Evolutionary conservation across 768 basidiomycete genomes (phyloP).

Genomic region (Tylopilus intermedius): DNA sequence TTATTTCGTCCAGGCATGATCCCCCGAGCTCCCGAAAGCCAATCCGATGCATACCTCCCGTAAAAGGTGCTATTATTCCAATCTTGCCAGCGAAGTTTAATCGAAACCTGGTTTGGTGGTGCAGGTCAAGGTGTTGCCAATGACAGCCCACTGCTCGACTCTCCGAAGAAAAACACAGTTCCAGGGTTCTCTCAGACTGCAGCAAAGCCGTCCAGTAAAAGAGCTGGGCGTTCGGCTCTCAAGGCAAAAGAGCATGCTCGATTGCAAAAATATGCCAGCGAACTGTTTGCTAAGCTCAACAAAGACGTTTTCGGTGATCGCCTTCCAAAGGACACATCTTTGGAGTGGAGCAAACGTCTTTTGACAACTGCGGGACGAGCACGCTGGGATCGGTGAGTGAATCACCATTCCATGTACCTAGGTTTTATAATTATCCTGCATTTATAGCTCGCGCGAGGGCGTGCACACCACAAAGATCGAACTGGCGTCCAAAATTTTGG

Average conservation of each 20-base stretch:
- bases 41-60: conserved; percentile 21
- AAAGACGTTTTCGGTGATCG: conserved; percentile 47
- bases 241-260: conserved; percentile 40
- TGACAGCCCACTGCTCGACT: conserved; percentile 6
- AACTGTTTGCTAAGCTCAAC: conserved; percentile 62
- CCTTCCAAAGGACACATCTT: conserved; percentile 49
- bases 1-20: conserved; percentile 36
- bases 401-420: neutral
- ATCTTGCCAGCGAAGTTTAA: neutral
- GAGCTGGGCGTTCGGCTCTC: conserved; percentile 25
- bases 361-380: conserved; percentile 69
- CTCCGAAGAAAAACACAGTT: conserved; percentile 8
- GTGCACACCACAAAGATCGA: conserved; percentile 62
- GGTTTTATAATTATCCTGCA: neutral
- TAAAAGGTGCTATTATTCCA: conserved; percentile 1
- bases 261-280: conserved; percentile 49
- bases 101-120: neutral
- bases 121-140: conserved; percentile 8
- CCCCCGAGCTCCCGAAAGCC: conserved; percentile 47
- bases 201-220: conserved; percentile 20
- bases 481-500: conserved; percentile 78
- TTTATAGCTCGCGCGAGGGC: conserved; percentile 50
- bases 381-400: conserved; percentile 51
- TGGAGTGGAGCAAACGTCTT: conserved; percentile 66
- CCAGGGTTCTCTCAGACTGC: neutral